These are phyloP conservation scores for Dendrostoma leiphaemia DNA, from an alignment of 2,329 filamentous ascomycete species.

Conservation along the genomic window DNA sequence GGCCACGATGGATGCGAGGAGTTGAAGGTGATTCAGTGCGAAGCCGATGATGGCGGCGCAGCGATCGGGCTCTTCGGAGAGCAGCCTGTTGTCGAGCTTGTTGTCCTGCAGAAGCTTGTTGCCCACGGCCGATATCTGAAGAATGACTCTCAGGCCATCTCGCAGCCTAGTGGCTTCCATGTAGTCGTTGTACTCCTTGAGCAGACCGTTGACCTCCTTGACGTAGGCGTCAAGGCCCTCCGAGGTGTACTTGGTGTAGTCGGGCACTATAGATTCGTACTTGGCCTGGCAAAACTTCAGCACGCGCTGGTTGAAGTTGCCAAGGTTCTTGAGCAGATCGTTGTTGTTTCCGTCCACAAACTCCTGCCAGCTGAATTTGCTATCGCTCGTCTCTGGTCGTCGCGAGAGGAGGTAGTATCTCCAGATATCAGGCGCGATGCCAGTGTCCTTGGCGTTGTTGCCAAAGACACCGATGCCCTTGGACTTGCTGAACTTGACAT, in stretches of 20 bases:
- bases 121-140: conserved; percentile 61
- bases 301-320: conserved; percentile 61
- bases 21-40: conserved; percentile 80
- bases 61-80: conserved; percentile 52
- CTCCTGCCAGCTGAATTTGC: conserved; percentile 70
- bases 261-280: conserved; percentile 46
- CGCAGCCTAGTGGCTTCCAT: conserved; percentile 72
- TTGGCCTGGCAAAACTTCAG: conserved; percentile 56
- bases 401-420: conserved; percentile 72
- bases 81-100: conserved; percentile 41
- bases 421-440: conserved; percentile 76
- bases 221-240: conserved; percentile 52
- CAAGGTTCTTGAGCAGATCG: conserved; percentile 60
- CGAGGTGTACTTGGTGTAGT: conserved; percentile 51
- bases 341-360: conserved; percentile 76
- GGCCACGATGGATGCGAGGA: conserved; percentile 74
- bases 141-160: conserved; percentile 60
- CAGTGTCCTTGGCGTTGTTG: conserved; percentile 83
- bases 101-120: conserved; percentile 51
- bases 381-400: conserved; percentile 70
- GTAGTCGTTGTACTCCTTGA: conserved; percentile 66
- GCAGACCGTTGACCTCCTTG: conserved; percentile 62
- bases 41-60: conserved; percentile 65
- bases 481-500: conserved; percentile 91
- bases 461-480: conserved; percentile 89